These are phyloP conservation scores for Candida loeiensis DNA, from an alignment of 805 yeast genomes.

Conservation along the genomic window DNA sequence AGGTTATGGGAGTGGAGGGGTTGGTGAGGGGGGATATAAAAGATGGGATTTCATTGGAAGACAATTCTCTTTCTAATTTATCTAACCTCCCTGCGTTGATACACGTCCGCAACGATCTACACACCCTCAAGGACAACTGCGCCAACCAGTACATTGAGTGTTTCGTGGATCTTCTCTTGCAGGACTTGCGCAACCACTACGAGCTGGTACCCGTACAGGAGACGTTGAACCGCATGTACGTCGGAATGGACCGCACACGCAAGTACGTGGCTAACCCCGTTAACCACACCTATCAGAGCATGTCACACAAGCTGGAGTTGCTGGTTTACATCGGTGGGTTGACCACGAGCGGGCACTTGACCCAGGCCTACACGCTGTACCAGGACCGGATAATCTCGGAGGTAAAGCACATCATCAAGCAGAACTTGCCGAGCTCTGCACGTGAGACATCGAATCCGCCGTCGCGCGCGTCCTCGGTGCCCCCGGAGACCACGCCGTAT, in stretches of 20 bases:
- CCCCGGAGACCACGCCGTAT: slow-evolving; percentile 18
- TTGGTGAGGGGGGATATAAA: slow-evolving; percentile 64
- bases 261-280: slow-evolving; percentile 15
- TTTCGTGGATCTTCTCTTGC: slow-evolving; percentile 52
- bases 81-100: slow-evolving; percentile 48
- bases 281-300: slow-evolving; percentile 35
- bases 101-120: slow-evolving; percentile 49
- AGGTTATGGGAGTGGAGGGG: slow-evolving; percentile 53
- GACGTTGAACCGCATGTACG: slow-evolving; percentile 48
- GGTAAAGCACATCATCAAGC: slow-evolving; percentile 67
- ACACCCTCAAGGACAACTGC: slow-evolving; percentile 56
- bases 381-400: slow-evolving; percentile 69
- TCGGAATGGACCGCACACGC: slow-evolving; percentile 24
- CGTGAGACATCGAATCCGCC: slow-evolving; percentile 24
- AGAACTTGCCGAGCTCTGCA: slow-evolving; percentile 49
- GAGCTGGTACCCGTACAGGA: slow-evolving; percentile 44
- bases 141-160: slow-evolving; percentile 63
- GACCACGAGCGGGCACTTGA: slow-evolving; percentile 56
- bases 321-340: slow-evolving; percentile 51
- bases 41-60: too few relatives aligned
- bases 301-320: slow-evolving; percentile 44
- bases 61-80: slow-evolving; percentile 38
- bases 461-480: slow-evolving; percentile 28
- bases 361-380: slow-evolving; percentile 58
- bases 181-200: slow-evolving; percentile 61